These are phyloP conservation scores for Cercospora zeae-maydis DNA, from an alignment of 2,329 filamentous ascomycete species.

Conservation along the genomic window DNA sequence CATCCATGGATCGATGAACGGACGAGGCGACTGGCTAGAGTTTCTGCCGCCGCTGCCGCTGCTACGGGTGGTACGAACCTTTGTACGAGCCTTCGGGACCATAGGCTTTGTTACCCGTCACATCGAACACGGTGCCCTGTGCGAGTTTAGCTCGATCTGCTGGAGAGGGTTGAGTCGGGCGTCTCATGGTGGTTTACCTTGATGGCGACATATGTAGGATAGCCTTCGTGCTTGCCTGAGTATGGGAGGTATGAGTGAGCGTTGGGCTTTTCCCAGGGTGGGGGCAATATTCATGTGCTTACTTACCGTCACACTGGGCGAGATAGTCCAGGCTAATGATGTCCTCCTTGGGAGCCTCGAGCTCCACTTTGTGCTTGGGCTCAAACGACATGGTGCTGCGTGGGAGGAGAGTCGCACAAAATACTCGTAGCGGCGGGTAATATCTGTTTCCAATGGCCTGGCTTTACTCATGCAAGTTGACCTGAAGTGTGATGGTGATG, in stretches of 20 bases:
- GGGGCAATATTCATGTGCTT: background rate
- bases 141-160: background rate
- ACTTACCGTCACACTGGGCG: conserved; percentile 75
- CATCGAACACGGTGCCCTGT: conserved; percentile 90
- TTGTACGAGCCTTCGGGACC: conserved; percentile 77
- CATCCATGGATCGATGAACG: background rate
- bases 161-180: background rate
- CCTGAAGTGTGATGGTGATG: background rate
- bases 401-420: background rate
- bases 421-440: background rate
- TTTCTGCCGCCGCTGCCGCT: background rate
- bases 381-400: conserved; percentile 55
- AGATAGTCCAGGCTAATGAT: conserved; percentile 77
- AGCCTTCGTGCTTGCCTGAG: conserved; percentile 60
- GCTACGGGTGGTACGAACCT: conserved; percentile 50
- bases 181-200: conserved; percentile 40
- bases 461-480: conserved; percentile 1
- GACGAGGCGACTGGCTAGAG: background rate
- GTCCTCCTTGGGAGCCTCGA: conserved; percentile 83
- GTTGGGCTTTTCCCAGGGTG: background rate
- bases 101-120: conserved; percentile 85
- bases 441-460: background rate
- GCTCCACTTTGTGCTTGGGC: conserved; percentile 70
- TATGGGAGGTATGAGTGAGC: background rate
- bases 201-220: conserved; percentile 59